Base-by-base conservation (phyloP, 208 protist genomes). In the Angomonas ambiguus region DNA sequence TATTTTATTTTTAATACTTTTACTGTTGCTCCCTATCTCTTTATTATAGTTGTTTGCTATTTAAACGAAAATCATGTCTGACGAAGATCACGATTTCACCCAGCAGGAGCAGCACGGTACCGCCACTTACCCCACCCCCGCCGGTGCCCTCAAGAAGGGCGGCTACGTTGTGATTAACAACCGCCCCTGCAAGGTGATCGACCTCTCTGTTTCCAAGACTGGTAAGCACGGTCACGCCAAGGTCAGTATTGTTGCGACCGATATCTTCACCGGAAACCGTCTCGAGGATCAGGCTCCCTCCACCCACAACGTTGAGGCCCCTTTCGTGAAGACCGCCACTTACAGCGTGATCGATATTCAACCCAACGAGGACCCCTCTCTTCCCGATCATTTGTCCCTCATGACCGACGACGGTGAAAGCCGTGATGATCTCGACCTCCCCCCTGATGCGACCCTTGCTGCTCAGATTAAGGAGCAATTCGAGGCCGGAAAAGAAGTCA, bases 221-320 rank as follows among this genome's bases (percentile, higher is more conserved):
- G 98, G 98, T 67, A 99, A 99, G 88, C 98, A 99, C 83, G 98
- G 98, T 69, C 95, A 98, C 80, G 98, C 98, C 33, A 99, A 99
- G 90, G 97, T 98, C 48, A 91, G 98, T 73, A 96, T 99, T 74
- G 90, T 91, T 64, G 98, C 87, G 62, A 95, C 98, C 57, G 98
- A 99, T 74, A 98, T 99, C 70, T 99, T 99, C 88, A 99, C 93
- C 58, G 92, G 94, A 62, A 98, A 98, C 82, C 98, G 98, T 82
- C 94, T 98, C 65, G 98, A 99, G 85, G 97, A 98, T 62, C 88
- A 99, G 71, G 96, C 86, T 35, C 97, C 97, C 38, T 98, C 97
- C 51, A 98, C 97, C 24, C 96, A 99, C 83, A 99, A 98, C 77
- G 93, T 99, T 53, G 84, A 98, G 56, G 96, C 96, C 27, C 98